Percentiles rank a stretch among this genome's conserved stretches.
These are phyloP conservation scores for Fonsecaea nubica DNA, from an alignment of 2,329 filamentous ascomycete species.

Conservation along the genomic window DNA sequence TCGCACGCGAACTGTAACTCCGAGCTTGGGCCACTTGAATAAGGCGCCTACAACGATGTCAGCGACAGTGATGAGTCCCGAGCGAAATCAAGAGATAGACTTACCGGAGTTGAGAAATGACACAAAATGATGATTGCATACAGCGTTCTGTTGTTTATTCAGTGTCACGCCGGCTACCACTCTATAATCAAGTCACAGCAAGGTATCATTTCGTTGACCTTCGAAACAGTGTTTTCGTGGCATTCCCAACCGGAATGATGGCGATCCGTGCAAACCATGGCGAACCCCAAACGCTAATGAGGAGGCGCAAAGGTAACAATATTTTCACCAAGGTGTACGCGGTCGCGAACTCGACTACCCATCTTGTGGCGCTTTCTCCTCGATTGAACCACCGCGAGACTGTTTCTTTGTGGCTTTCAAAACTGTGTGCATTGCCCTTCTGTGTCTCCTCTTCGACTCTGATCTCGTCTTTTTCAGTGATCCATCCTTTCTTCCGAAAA, in stretches of 20 bases:
- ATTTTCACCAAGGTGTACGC: slow-evolving; percentile 92
- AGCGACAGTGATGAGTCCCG: slow-evolving; percentile 6
- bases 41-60: slow-evolving; percentile 1
- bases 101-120: slow-evolving; percentile 14
- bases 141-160: background rate
- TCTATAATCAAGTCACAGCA: background rate
- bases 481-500: slow-evolving; percentile 80
- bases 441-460: slow-evolving; percentile 54
- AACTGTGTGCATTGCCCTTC: slow-evolving; percentile 17
- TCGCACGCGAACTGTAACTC: background rate
- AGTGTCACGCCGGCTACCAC: background rate
- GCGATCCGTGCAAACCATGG: slow-evolving; percentile 85
- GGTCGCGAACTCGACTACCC: slow-evolving; percentile 75
- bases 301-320: slow-evolving; percentile 76
- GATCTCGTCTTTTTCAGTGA: slow-evolving; percentile 60
- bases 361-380: slow-evolving; percentile 56
- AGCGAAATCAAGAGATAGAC: slow-evolving; percentile 20
- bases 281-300: slow-evolving; percentile 82
- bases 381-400: slow-evolving; percentile 36
- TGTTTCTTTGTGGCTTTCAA: slow-evolving; percentile 18
- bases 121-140: slow-evolving; percentile 8
- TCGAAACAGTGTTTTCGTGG: slow-evolving; percentile 50
- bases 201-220: slow-evolving; percentile 12
- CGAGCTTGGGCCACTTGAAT: background rate
- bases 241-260: slow-evolving; percentile 56